Percentiles rank a stretch among this genome's conserved stretches.
Evolutionary conservation across 768 basidiomycete species (phyloP).

Genomic region (Naganishia kalamii): DNA sequence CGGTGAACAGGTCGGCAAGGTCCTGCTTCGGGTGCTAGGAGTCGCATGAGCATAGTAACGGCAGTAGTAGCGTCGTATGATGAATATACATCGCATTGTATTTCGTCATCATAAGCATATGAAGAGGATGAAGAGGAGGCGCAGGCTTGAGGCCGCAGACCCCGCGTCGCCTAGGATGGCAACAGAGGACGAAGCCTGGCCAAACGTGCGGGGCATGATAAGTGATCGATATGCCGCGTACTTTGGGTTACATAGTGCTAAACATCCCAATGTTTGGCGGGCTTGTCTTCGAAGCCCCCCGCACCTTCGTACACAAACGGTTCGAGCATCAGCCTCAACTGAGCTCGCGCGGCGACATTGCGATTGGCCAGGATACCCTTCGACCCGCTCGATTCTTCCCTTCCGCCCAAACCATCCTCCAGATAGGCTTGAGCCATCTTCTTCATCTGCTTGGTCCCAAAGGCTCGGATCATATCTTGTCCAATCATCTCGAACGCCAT

Average conservation of each 20-base stretch:
- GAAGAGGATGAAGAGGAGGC: too few species aligned
- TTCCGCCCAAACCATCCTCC: slow-evolving; percentile 29
- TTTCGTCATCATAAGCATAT: too few species aligned
- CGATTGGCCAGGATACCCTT: slow-evolving; percentile 4
- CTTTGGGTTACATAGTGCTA: too few species aligned
- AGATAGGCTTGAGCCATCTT: slow-evolving; percentile 38
- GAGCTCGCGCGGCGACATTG: slow-evolving; percentile 16
- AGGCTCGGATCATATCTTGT: slow-evolving; percentile 28
- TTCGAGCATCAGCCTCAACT: slow-evolving; percentile 14
- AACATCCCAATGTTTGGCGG: slow-evolving; percentile 15
- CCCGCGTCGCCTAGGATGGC: too few species aligned
- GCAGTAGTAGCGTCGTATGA: too few species aligned
- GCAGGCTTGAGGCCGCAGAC: too few species aligned
- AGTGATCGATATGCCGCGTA: too few species aligned
- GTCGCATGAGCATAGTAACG: slow-evolving; percentile 24
- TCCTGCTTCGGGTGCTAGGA: slow-evolving; percentile 31
- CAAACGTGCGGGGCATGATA: too few species aligned
- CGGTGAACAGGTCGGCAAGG: slow-evolving; percentile 27
- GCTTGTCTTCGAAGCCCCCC: slow-evolving; percentile 14
- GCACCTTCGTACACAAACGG: slow-evolving; percentile 16
- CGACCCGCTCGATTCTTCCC: slow-evolving; percentile 1
- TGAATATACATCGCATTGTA: too few species aligned
- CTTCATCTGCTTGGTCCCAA: slow-evolving; percentile 32
- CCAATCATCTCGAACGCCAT: slow-evolving; percentile 33
- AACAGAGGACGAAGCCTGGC: too few species aligned